These are phyloP conservation scores for Heliocybe sulcata DNA, from an alignment of 1,284 basidiomycete species.

Conservation along the genomic window DNA sequence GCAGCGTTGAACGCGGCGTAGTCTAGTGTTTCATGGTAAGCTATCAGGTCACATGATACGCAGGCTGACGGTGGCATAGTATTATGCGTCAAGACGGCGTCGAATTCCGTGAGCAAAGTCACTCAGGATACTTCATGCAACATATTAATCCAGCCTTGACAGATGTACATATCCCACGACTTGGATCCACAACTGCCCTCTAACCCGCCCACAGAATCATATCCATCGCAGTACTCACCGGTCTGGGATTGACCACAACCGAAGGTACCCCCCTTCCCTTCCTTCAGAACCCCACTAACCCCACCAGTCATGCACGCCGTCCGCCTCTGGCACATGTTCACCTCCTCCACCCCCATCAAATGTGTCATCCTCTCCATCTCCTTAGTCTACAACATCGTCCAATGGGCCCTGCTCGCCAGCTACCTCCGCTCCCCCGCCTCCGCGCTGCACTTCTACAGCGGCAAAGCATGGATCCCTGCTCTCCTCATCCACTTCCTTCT, in stretches of 20 bases:
- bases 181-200: not conserved
- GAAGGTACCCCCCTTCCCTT: not conserved
- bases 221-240: not conserved
- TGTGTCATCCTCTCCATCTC: not conserved
- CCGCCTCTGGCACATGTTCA: not conserved
- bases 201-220: not conserved
- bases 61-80: too few species aligned
- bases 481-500: not conserved
- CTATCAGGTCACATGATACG: not conserved
- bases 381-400: not conserved
- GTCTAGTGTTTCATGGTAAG: not conserved
- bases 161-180: not conserved
- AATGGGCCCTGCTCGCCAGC: not conserved
- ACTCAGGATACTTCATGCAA: not conserved
- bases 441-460: not conserved
- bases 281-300: not conserved
- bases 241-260: not conserved
- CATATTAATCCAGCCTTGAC: not conserved
- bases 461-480: not conserved
- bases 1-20: not conserved
- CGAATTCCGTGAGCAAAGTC: too few species aligned
- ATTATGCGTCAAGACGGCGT: too few species aligned
- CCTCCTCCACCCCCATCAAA: not conserved
- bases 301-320: not conserved
- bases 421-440: not conserved